Evolutionary conservation across 2,329 filamentous ascomycete species (phyloP).

Genomic region (Fusarium nanum): DNA sequence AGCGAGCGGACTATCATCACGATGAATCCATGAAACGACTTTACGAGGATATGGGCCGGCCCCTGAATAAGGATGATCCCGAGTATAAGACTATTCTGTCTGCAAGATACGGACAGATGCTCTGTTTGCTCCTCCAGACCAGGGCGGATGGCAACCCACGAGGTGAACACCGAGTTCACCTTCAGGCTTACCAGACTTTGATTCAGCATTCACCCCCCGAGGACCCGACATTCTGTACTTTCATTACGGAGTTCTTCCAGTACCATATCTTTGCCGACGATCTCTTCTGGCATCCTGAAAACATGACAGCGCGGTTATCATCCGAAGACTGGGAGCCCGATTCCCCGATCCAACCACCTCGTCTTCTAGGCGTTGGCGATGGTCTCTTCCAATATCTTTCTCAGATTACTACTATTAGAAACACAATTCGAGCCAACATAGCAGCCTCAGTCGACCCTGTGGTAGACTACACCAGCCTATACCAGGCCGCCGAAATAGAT

Average conservation of each 20-base stretch:
- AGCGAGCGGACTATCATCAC: slow-evolving; percentile 67
- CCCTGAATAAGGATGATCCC: slow-evolving; percentile 57
- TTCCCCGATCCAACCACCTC: slow-evolving; percentile 59
- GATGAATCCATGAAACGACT: slow-evolving; percentile 65
- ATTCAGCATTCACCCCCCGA: slow-evolving; percentile 71
- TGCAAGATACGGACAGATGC: slow-evolving; percentile 71
- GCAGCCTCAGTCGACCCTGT: slow-evolving; percentile 70
- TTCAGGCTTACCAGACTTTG: slow-evolving; percentile 79
- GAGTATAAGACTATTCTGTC: slow-evolving; percentile 61
- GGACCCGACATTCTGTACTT: slow-evolving; percentile 72
- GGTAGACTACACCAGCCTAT: slow-evolving; percentile 79
- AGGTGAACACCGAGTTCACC: slow-evolving; percentile 83
- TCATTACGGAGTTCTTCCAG: slow-evolving; percentile 83
- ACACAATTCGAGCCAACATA: slow-evolving; percentile 77
- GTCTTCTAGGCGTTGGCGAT: slow-evolving; percentile 84
- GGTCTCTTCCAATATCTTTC: slow-evolving; percentile 83
- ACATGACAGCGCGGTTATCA: slow-evolving; percentile 53
- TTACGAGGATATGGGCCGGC: slow-evolving; percentile 58
- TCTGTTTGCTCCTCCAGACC: slow-evolving; percentile 70
- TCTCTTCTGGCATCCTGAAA: slow-evolving; percentile 63
- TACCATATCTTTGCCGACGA: slow-evolving; percentile 80
- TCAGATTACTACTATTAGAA: slow-evolving; percentile 81
- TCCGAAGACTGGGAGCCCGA: slow-evolving; percentile 58
- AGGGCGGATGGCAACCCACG: slow-evolving; percentile 65
- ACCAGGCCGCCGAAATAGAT: slow-evolving; percentile 80